Conservation (phyloP, 2,329 filamentous ascomycete genomes). For the Trichoderma brevicompactum region DNA sequence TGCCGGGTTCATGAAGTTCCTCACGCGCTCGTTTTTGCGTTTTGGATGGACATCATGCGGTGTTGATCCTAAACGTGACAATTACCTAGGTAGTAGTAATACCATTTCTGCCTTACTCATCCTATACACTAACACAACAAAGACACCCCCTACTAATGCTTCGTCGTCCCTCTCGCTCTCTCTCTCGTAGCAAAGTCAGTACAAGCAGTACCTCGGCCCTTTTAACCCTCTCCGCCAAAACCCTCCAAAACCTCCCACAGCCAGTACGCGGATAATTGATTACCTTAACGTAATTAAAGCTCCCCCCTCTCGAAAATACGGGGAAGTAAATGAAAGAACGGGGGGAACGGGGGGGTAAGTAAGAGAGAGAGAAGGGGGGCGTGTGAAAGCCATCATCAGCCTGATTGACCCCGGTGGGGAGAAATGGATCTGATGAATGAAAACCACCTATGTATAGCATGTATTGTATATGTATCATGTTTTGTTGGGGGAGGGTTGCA, state of each 20-base stretch:
- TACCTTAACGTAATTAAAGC: slow-evolving; percentile 16
- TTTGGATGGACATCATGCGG: not conserved
- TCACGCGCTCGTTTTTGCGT: not conserved
- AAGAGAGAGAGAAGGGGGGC: not conserved
- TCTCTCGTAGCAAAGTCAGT: not conserved
- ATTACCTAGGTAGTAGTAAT: not conserved
- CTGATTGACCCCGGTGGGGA: not conserved
- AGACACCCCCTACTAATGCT: no score
- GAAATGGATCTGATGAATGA: not conserved
- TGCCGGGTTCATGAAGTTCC: not conserved
- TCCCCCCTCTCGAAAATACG: slow-evolving; percentile 9
- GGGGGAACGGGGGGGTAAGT: not conserved
- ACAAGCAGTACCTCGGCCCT: not conserved
- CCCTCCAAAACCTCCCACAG: not conserved
- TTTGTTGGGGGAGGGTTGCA: not conserved
- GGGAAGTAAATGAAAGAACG: not conserved
- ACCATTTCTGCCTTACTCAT: not conserved
- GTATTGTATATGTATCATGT: not conserved
- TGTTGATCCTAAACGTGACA: not conserved
- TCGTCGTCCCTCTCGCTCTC: no score
- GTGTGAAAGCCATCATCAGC: slow-evolving; percentile 6
- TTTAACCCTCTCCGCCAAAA: not conserved
- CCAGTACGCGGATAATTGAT: not conserved
- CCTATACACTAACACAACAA: no score
- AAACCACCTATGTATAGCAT: no score